Base-by-base conservation (phyloP, 176 grass and related monocot species). In the Carex cristatella region DNA sequence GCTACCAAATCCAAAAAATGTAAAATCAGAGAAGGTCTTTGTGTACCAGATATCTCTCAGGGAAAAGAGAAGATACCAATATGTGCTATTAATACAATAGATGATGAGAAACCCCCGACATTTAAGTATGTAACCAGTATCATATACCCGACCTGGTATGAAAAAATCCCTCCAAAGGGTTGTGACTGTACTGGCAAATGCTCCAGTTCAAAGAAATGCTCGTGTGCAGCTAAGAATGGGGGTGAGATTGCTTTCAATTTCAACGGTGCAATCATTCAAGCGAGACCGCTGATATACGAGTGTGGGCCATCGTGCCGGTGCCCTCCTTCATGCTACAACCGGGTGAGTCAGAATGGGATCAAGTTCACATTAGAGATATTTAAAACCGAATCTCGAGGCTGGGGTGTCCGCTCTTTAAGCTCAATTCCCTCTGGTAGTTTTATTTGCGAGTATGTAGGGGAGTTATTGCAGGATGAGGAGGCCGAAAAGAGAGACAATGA, bases 371-470 rank as follows among this genome's bases (percentile, higher is more conserved):
- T 97, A 4, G 92, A 94, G 79, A 87, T 97, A 64, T 97, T 94
- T 85, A 92, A 87, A 64, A 97, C 90, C 49, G 56, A 60, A 19
- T 84, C 79, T 42, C 92, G 64, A 79, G 94, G 92, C 27, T 94
- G 92, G 92, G 94, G 94, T 1, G 92, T 97, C 65, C 86, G 94
- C 84, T 97, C 92, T 38, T 33, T 97, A 64, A 85, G 81, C 37
- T 94, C 92, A 16, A 97, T 97, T 57, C 65, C 89, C 57, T 87
- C 94, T 23, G 92, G 94, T 18, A 92, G 92, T 61, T 97, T 94
- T 54, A 70, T 94, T 64, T 97, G 92, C 5, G 90, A 97, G 86
- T 97, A 92, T 85, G 71, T 89, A 48, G 94, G 94, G n/a, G 87
- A 88, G 70, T 65, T 97, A 37, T 74, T 94, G 10, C 35, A 70